Evolutionary conservation across 345 rosid genomes (phyloP).

Genomic region (Syzygium oleosum): DNA sequence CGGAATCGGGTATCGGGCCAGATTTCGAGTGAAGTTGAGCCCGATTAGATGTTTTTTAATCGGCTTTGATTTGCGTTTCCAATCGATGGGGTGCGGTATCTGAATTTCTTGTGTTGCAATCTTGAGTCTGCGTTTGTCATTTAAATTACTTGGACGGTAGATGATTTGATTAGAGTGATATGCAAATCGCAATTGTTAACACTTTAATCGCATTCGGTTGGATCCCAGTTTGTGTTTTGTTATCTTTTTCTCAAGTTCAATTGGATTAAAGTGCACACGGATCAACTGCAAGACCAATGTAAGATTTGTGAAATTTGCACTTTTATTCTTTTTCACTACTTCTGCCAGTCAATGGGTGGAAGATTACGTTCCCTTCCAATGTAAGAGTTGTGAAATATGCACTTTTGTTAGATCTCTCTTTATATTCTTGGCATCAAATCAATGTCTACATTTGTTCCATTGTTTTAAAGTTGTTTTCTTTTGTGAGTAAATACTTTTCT

Average conservation of each 20-base stretch:
- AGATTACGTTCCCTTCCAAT: not conserved
- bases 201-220: not conserved
- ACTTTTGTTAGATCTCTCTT: not conserved
- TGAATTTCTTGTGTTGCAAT: not conserved
- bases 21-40: not conserved
- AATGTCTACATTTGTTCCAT: not conserved
- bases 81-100: not conserved
- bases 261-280: not conserved
- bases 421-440: not conserved
- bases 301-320: not conserved
- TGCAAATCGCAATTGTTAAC: no score
- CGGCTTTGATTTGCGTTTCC: not conserved
- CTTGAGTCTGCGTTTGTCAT: not conserved
- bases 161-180: no score
- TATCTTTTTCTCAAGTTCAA: not conserved
- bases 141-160: not conserved
- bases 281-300: not conserved
- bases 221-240: no score
- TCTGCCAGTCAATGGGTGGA: not conserved
- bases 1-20: no score
- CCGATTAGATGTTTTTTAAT: not conserved
- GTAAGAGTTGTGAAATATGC: not conserved
- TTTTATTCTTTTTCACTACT: not conserved
- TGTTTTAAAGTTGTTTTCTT: not conserved
- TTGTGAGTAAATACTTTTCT: not conserved